Percentiles rank a stretch among this genome's conserved stretches.
These are phyloP conservation scores for Microcyclosporella mali DNA, from an alignment of 2,329 filamentous ascomycete species.

Conservation along the genomic window DNA sequence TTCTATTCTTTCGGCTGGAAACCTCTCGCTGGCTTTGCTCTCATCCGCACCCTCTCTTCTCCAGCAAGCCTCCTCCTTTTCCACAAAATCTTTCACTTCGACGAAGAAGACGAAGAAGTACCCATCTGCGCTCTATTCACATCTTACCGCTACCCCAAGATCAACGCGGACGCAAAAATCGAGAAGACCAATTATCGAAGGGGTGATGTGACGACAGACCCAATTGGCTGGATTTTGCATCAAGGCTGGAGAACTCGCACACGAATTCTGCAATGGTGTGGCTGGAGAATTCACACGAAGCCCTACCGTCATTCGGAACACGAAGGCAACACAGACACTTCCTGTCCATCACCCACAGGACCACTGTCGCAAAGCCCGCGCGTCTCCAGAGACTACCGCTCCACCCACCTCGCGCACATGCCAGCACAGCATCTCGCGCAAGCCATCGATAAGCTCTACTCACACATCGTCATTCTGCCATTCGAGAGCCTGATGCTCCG, in stretches of 20 bases:
- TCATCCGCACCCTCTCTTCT: conserved; percentile 10
- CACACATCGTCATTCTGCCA: conserved; percentile 19
- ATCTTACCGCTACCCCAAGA: conserved; percentile 16
- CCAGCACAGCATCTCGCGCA: conserved; percentile 18
- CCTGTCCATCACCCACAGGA: too few relatives aligned
- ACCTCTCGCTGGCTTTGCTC: conserved; percentile 5
- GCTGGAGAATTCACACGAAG: conserved; percentile 18
- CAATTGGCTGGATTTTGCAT: conserved; percentile 21
- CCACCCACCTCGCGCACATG: conserved; percentile 21
- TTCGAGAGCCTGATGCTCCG: conserved; percentile 23
- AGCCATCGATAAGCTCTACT: conserved; percentile 19
- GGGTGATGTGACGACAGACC: conserved; percentile 10
- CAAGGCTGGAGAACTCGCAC: conserved; percentile 16
- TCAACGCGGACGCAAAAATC: conserved; percentile 11
- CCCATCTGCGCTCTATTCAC: conserved; percentile 20
- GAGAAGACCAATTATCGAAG: not conserved
- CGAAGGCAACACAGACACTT: conserved; percentile 8
- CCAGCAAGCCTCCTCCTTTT: conserved; percentile 16
- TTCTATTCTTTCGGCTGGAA: conserved; percentile 16
- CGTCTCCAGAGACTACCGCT: too few relatives aligned
- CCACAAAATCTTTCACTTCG: conserved; percentile 11
- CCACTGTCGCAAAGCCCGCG: too few relatives aligned
- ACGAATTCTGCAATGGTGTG: conserved; percentile 15
- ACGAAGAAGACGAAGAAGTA: conserved; percentile 12
- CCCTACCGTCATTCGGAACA: conserved; percentile 2